These are phyloP conservation scores for Cladosporium sp. DNA, from an alignment of 2,329 filamentous ascomycete genomes.

Conservation along the genomic window DNA sequence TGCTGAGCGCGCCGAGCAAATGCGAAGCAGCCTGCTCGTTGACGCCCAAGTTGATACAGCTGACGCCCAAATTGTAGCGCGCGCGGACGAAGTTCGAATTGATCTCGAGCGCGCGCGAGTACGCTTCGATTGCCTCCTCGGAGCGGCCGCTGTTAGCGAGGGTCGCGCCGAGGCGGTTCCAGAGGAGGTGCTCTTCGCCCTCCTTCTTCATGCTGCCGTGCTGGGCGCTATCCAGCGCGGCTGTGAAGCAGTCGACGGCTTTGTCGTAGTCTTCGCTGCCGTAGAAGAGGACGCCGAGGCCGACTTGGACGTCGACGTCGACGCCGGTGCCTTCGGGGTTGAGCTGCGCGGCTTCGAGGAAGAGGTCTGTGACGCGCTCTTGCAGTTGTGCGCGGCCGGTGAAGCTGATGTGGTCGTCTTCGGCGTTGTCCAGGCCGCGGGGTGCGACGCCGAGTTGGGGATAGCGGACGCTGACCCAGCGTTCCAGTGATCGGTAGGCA, in stretches of 20 bases:
- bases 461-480: conserved; percentile 96
- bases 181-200: conserved; percentile 87
- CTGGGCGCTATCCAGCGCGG: conserved; percentile 83
- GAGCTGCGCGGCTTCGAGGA: conserved; percentile 88
- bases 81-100: conserved; percentile 96
- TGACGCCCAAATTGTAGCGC: conserved; percentile 93
- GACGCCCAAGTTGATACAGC: conserved; percentile 96
- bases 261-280: conserved; percentile 98
- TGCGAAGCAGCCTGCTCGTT: conserved; percentile 91
- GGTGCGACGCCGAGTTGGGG: conserved; percentile 74
- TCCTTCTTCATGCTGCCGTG: conserved; percentile 79
- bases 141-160: conserved; percentile 90
- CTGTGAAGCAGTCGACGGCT: conserved; percentile 96
- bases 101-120: conserved; percentile 85
- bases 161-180: conserved; percentile 95
- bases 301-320: conserved; percentile 98
- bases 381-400: conserved; percentile 89
- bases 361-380: conserved; percentile 84
- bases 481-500: conserved; percentile 91
- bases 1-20: conserved; percentile 83
- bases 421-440: conserved; percentile 64
- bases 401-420: conserved; percentile 73
- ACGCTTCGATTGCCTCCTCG: conserved; percentile 95
- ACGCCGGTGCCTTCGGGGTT: conserved; percentile 91
- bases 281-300: conserved; percentile 94